Conservation (phyloP, 1,139 yeast genomes). For the Taiozyma sp. region DNA sequence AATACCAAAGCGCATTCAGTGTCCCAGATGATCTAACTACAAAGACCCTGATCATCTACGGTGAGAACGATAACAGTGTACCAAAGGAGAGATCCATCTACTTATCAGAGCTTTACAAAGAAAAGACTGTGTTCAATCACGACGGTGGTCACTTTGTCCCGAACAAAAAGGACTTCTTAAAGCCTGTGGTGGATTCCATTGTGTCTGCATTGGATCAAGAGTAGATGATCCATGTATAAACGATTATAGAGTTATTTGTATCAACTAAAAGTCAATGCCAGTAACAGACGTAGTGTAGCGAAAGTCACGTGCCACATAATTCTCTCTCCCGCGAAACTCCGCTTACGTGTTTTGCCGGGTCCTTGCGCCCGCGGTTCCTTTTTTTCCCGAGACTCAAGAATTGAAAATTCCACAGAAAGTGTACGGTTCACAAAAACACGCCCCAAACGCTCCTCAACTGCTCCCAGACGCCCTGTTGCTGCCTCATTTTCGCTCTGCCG, state of each 20-base stretch:
- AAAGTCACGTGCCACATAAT: background rate
- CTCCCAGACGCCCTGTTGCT: background rate
- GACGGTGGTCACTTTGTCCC: slow-evolving; percentile 88
- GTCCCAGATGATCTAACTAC: slow-evolving; percentile 27
- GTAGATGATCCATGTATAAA: background rate
- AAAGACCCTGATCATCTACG: slow-evolving; percentile 31
- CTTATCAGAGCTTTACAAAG: slow-evolving; percentile 39
- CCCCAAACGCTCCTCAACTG: background rate
- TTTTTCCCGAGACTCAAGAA: no score
- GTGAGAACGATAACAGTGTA: slow-evolving; percentile 48
- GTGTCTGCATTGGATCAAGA: background rate
- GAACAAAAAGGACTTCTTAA: slow-evolving; percentile 52
- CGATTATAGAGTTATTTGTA: background rate
- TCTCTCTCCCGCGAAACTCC: no score
- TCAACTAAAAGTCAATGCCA: no score
- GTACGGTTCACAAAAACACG: background rate
- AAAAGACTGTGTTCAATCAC: slow-evolving; percentile 45
- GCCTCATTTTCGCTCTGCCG: background rate
- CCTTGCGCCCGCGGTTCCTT: no score
- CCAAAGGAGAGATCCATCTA: slow-evolving; percentile 45
- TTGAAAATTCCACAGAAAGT: background rate
- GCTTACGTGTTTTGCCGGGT: no score
- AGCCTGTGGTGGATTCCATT: slow-evolving; percentile 34
- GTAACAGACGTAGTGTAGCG: background rate
- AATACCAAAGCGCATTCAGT: slow-evolving; percentile 26